Base-by-base conservation (phyloP, 176 grass and related monocot genomes). In the Elymus sibiricus region DNA sequence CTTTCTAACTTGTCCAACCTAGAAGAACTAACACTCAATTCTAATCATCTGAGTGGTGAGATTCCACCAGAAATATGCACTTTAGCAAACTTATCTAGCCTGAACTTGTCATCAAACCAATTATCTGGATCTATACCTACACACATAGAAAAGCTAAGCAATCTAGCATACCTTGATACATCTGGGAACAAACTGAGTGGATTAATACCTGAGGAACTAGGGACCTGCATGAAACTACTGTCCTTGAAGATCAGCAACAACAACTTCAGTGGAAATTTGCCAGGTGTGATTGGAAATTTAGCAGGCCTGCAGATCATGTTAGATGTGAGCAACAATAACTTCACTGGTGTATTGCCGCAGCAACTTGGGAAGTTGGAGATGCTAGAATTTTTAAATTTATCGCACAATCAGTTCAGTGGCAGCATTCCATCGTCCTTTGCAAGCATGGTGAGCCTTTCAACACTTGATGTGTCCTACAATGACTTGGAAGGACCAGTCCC, bases 361-460 rank as follows among this genome's bases (percentile, higher is more conserved):
- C 19, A 79, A 4, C 51, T 93, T 27, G 65, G 80, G 4, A 76
- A 13, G 1, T 59, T 93, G 10, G 3, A 3, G 5, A 90, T 81
- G 91, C 25, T 93, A 1, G 75, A 90, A 66, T n/a, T 21, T 21
- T 9, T 87, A 0, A 93, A 93, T 61, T 4, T 90, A 0, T 93
- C 91, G 0, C 88, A 90, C 37, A 93, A 93, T 27, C 86, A 84
- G 21, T 72, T 88, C 9, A n/a, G 3, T 16, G 87, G 86, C 11
- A 64, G 2, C 62, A 29, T 64, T 64, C 62, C 62, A 29, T 6
- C 62, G 5, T 64, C 62, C 1, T 29, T 64, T 15, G 62, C 62
- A 16, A 51, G 59, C n/a, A 84, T 92, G 84, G 0, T 62, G 4
- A 93, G 91, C 35, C 46, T 87, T 14, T 64, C 21, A 17, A 43